phyloP scores from a whole-genome alignment of 78 protist species.

The Cavenderia fasciculata region DNA sequence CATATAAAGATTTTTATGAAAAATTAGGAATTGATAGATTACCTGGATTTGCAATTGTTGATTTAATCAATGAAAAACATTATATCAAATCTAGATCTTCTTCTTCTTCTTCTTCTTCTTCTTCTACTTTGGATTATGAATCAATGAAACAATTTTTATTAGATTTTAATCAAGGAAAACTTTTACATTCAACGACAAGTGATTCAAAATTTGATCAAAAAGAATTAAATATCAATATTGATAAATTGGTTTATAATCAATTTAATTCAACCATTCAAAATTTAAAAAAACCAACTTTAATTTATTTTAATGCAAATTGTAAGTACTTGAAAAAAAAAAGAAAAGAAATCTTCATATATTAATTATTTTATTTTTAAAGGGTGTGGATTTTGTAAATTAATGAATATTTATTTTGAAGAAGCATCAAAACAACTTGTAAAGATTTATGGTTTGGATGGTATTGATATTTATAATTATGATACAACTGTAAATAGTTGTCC shows the following conservation, averaged over 20 bases:
- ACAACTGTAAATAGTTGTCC: constrained; percentile 14
- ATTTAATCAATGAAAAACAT: constrained; percentile 1
- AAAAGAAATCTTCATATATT: neutral
- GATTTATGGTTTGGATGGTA: neutral
- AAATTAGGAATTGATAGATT: constrained; percentile 7
- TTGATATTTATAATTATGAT: constrained; percentile 32
- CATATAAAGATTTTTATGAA: constrained; percentile 37
- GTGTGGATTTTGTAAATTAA: constrained; percentile 66
- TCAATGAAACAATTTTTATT: neutral
- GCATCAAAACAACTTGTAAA: constrained; percentile 3
- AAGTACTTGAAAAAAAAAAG: neutral
- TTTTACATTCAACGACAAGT: neutral
- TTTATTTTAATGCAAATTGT: constrained; percentile 46
- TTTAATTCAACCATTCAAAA: neutral
- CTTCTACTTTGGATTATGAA: neutral
- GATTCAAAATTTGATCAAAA: neutral
- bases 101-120: too few species aligned
- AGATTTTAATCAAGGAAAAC: neutral
- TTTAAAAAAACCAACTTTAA: constrained; percentile 19
- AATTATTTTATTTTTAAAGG: neutral
- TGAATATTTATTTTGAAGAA: constrained; percentile 28
- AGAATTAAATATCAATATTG: neutral
- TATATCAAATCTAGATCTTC: too few species aligned
- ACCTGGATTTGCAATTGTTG: constrained; percentile 29
- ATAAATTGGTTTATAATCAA: neutral